Evolutionary conservation across 139 green algal species (phyloP).

Genomic region (Chlamydomonas applanata): DNA sequence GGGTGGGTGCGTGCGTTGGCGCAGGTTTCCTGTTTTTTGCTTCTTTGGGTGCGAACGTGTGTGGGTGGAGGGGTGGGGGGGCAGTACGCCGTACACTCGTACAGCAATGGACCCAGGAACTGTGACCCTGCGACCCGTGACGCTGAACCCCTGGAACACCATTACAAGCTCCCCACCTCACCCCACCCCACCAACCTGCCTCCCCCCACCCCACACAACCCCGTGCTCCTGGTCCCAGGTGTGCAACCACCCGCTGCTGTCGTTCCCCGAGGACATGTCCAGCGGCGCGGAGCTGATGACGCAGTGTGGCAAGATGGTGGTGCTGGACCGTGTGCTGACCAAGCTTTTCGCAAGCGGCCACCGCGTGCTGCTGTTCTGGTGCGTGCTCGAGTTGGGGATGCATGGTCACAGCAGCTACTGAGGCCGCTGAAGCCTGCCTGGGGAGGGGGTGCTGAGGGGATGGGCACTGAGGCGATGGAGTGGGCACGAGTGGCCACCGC

Average conservation of each 20-base stretch:
- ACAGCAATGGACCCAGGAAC: too few species aligned
- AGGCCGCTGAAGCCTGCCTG: too few species aligned
- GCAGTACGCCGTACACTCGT: too few species aligned
- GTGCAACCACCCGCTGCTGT: constrained; percentile 95
- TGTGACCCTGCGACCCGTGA: too few species aligned
- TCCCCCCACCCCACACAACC: neutral
- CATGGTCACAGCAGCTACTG: too few species aligned
- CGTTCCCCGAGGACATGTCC: constrained; percentile 65
- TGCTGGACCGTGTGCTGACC: constrained; percentile 89
- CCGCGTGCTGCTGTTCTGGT: constrained; percentile 80
- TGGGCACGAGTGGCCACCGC: constrained; percentile 57
- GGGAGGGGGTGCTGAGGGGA: too few species aligned
- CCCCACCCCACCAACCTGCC: neutral
- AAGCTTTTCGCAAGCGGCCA: constrained; percentile 71
- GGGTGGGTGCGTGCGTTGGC: neutral
- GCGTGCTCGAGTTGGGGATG: neutral
- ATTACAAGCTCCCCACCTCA: too few species aligned
- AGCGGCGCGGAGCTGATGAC: constrained; percentile 55
- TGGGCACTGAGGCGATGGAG: too few species aligned
- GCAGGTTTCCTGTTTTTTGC: too few species aligned
- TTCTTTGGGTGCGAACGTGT: too few species aligned
- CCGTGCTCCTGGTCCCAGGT: constrained; percentile 60
- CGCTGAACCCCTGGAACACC: too few species aligned
- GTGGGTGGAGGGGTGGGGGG: too few species aligned
- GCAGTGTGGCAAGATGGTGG: constrained; percentile 88